A percentile compares a stretch with the other conserved stretches of the same genome.
Evolutionary conservation across 345 rosid genomes (phyloP).

Genomic region (Eucalyptus pumila): DNA sequence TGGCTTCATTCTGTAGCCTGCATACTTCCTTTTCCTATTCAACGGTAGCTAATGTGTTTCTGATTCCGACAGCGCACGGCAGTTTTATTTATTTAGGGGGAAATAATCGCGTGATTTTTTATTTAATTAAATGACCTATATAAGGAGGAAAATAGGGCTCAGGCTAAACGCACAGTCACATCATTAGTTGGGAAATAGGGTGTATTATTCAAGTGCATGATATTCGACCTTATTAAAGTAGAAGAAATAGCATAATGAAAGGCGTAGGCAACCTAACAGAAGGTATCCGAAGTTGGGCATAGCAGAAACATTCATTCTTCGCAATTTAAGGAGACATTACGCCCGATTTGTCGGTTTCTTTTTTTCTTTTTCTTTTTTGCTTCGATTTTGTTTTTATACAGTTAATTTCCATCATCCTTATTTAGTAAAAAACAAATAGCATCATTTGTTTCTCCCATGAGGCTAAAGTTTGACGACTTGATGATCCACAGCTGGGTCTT

Average conservation of each 20-base stretch:
- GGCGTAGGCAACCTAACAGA: not conserved
- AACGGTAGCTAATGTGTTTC: not conserved
- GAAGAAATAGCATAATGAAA: not conserved
- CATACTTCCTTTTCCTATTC: not conserved
- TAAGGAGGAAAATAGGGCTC: not conserved
- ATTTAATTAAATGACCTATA: not conserved
- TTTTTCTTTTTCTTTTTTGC: not conserved
- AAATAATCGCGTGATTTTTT: not conserved
- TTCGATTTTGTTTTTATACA: not conserved
- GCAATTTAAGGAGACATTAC: not conserved
- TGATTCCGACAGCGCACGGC: not conserved
- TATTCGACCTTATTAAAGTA: not conserved
- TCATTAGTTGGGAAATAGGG: not conserved
- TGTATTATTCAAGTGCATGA: not conserved
- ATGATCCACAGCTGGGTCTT: not conserved
- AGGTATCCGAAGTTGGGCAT: not conserved
- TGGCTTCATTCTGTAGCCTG: not conserved
- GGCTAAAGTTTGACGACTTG: not conserved
- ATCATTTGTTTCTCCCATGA: not conserved
- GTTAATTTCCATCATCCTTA: not conserved
- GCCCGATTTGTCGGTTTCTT: not conserved
- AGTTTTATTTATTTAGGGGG: not conserved
- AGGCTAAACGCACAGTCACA: not conserved
- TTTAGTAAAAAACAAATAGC: not conserved
- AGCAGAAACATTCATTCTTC: not conserved